A percentile compares a stretch with the other conserved stretches of the same genome.
phyloP scores from a whole-genome alignment of 1,284 basidiomycete species.

The Cryptococcus sp. region DNA sequence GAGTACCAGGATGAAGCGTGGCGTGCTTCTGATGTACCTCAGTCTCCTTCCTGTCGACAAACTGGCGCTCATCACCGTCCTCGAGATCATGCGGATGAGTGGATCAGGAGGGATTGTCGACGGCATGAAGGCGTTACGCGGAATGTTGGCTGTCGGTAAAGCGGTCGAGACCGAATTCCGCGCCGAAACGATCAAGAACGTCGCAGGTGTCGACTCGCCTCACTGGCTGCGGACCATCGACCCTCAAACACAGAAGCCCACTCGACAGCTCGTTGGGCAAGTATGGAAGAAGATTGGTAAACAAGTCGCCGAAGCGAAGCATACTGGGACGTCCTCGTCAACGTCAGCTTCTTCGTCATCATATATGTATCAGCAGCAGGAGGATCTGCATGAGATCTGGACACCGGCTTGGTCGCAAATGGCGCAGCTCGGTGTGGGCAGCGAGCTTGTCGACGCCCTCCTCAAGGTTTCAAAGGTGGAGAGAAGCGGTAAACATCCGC shows the following conservation, averaged over 20 bases:
- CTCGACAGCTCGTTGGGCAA: constrained; percentile 25
- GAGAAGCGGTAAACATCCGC: constrained; percentile 62
- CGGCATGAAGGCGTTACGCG: constrained; percentile 89
- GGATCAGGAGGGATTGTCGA: constrained; percentile 74
- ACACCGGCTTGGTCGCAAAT: constrained; percentile 79
- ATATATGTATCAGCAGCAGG: not conserved
- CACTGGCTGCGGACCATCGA: constrained; percentile 42
- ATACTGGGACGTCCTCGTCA: constrained; percentile 22
- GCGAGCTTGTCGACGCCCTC: constrained; percentile 77
- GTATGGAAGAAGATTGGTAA: constrained; percentile 52
- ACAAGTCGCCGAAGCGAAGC: constrained; percentile 58
- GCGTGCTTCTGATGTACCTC: constrained; percentile 61
- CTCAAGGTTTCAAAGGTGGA: constrained; percentile 82
- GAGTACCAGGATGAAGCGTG: constrained; percentile 29
- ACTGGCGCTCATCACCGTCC: constrained; percentile 83
- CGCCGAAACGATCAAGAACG: constrained; percentile 72
- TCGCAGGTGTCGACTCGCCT: constrained; percentile 43
- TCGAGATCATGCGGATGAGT: constrained; percentile 84
- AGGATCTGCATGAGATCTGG: constrained; percentile 63
- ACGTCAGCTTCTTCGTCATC: not conserved
- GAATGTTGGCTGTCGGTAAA: constrained; percentile 77
- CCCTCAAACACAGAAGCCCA: constrained; percentile 39
- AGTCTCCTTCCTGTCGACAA: constrained; percentile 73
- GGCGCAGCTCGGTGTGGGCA: constrained; percentile 75
- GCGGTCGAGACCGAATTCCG: constrained; percentile 88